These are phyloP conservation scores for Leptodermis oblonga DNA, from an alignment of 257 asterid species.

Conservation along the genomic window DNA sequence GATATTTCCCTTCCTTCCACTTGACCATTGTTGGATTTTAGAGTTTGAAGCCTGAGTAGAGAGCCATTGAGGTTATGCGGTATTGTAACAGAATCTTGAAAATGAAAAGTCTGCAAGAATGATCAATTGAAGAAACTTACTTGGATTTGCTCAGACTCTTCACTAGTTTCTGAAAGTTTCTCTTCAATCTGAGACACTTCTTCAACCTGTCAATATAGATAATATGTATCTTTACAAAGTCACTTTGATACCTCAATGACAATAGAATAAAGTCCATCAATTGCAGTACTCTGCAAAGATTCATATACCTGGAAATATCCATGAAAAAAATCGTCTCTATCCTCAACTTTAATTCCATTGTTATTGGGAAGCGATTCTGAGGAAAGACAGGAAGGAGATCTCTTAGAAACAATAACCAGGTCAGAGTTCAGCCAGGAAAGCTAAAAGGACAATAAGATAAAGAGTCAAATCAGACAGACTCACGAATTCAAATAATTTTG, in stretches of 20 bases:
- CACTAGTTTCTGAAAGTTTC: conserved; percentile 30
- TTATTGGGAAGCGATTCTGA: conserved; percentile 36
- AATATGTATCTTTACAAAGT: background rate
- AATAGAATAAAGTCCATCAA: background rate
- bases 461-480: background rate
- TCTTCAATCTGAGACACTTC: conserved; percentile 47
- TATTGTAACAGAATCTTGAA: conserved; percentile 4
- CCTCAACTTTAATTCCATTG: conserved; percentile 32
- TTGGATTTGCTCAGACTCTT: conserved; percentile 41
- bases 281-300: background rate
- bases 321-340: conserved; percentile 43
- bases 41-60: conserved; percentile 81
- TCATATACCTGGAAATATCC: conserved; percentile 53
- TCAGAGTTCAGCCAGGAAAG: background rate
- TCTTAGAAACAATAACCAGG: background rate
- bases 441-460: background rate
- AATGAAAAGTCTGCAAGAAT: conserved; percentile 4
- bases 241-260: background rate
- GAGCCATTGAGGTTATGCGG: background rate
- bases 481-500: background rate
- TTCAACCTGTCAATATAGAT: conserved; percentile 55
- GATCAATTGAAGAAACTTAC: conserved; percentile 31
- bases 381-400: conserved; percentile 11
- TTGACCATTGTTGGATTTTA: conserved; percentile 80
- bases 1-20: conserved; percentile 91